Base-by-base conservation (phyloP, 768 basidiomycete species). In the Boletellus sp. region DNA sequence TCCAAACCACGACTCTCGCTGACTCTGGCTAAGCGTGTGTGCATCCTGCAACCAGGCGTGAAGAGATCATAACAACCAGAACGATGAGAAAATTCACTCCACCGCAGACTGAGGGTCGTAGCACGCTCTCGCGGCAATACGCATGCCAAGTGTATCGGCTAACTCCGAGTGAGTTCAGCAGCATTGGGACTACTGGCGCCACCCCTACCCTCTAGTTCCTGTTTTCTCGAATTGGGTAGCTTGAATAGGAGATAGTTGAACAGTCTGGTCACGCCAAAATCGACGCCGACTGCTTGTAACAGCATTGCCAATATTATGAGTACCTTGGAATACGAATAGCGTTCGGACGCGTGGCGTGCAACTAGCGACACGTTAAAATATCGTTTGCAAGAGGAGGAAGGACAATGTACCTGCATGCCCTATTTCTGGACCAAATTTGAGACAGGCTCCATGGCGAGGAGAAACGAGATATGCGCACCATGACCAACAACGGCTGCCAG, bases 81-180 rank as follows among this genome's bases (percentile, higher is more conserved):
- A 9, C 3, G 6, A 31, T 19, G 11, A 34, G 22, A 15, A 37
- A 45, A 48, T 23, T 57, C 59, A 93, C 91, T 77, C 75, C 12
- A 87, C 81, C 3, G 90, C 79, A 19, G 84, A 87, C 16, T 66
- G 71, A 0, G 94, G 94, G 61, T 97, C 79, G 64, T 82, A 97
- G 69, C 94, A 98, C 0, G 93, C 94, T 56, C 76, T 78, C 43
- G 90, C 77, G 72, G 87, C 86, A 23, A 97, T 74, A 6, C 77
- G 76, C 40, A 97, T 66, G 8, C 95, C 94, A 44, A 98, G 86
- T 24, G 80, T 76, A 63, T 97, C 94, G 33, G 94, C 94, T 91
- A 55, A 41, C 15, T 15, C 28, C 33, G 11, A 22, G 17, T 51
- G 6, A 62, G 53, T n/a, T 38, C 20, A 23, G 41, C n/a, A 19